Evolutionary conservation across 1,284 basidiomycete species (phyloP), one percentile per base, ranked within the genome.

Genomic region (Leccinum angustisporum): DNA sequence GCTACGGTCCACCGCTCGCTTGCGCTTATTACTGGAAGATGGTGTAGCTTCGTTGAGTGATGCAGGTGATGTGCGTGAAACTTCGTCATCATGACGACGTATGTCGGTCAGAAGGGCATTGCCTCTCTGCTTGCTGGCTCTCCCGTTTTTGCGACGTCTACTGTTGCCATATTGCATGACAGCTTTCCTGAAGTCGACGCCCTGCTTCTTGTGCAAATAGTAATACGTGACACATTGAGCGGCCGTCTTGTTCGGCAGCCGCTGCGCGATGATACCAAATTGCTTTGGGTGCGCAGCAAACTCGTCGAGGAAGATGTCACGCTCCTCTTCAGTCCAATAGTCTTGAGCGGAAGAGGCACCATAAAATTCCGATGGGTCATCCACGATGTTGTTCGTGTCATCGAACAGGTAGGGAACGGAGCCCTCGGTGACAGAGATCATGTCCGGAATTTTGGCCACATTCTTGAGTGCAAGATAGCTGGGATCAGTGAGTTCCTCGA

Each of bases 181-280:
- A 11, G 88, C 84, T 69, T 88, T 84, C 60, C 93, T 87, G 78
- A 95, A 97, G 76, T 96, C 91, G 71, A 95, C 88, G 50, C 83
- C 76, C 68, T 83, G 83, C 77, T 97, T 94, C 83, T 98, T 98
- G 78, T 95, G 94, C 62, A 97, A 81, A 77, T 98, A 98, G 77
- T 98, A 98, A 77, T 89, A 97, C 56, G 90, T 84, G 50, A 98
- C 93, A 73, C 96, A 98, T 82, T 98, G 92, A 0, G 87, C 79
- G 0, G 92, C 81, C 4, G 92, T 90, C 82, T 98, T 98, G 81
- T 95, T 83, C 1, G 91, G 87, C 18, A 98, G 77, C 59, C 80
- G 85, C 38, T 89, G 85, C 1, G 96, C 89, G 63, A 98, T 96
- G 67, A 86, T 78, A 52, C 94, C 94, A 72, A 98, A 98, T 74